These are phyloP conservation scores for Ceraceosorus guamensis DNA, from an alignment of 1,284 basidiomycete genomes.

Conservation along the genomic window DNA sequence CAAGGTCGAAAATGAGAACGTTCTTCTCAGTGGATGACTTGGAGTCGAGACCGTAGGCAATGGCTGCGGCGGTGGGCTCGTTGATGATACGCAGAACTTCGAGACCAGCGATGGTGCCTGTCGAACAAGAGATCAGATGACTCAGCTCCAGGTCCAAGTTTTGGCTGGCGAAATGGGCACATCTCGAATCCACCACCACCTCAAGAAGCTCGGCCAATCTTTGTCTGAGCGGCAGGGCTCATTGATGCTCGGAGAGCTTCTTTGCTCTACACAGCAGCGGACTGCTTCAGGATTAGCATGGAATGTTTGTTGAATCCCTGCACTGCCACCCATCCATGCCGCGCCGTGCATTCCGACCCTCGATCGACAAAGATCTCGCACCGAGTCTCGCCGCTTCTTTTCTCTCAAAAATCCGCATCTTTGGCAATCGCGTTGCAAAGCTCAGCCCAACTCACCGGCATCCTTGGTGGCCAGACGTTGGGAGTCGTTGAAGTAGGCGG, in stretches of 20 bases:
- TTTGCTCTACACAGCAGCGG: too few species aligned
- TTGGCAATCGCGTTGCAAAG: not conserved
- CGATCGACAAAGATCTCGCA: too few species aligned
- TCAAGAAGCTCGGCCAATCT: too few species aligned
- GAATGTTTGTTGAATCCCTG: conserved; percentile 43
- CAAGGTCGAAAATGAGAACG: conserved; percentile 98
- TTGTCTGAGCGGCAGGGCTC: too few species aligned
- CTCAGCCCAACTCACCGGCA: conserved; percentile 38
- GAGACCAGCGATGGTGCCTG: conserved; percentile 59
- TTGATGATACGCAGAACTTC: conserved; percentile 66
- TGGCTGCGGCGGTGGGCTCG: conserved; percentile 55
- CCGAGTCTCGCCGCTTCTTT: not conserved
- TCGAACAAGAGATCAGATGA: not conserved
- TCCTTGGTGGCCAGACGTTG: conserved; percentile 61
- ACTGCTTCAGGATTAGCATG: conserved; percentile 47
- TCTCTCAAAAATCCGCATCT: not conserved
- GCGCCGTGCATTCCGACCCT: too few species aligned
- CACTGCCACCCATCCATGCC: conserved; percentile 13
- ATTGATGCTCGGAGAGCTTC: too few species aligned
- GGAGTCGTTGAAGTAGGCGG: conserved; percentile 65
- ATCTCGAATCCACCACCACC: too few species aligned
- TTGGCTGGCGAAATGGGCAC: too few species aligned
- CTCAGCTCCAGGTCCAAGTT: too few species aligned
- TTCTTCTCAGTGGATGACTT: conserved; percentile 65
- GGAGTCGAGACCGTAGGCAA: conserved; percentile 56